Conservation (phyloP, 2,329 filamentous ascomycete genomes). For the Ophiostoma populinum region DNA sequence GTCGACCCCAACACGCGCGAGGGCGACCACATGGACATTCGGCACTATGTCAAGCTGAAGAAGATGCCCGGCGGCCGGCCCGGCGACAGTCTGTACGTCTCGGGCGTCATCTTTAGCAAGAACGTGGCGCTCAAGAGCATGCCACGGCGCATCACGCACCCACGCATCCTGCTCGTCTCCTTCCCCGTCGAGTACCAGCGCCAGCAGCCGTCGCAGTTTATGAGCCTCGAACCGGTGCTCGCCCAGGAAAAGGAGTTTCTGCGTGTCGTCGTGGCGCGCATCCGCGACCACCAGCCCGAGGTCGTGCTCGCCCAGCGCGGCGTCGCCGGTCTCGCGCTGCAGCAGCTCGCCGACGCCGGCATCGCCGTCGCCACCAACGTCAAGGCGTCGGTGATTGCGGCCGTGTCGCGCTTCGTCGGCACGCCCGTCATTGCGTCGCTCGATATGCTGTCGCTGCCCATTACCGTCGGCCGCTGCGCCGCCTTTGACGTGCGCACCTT, state of each 20-base stretch:
- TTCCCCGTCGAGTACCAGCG: conserved; percentile 94
- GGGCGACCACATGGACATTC: conserved; percentile 91
- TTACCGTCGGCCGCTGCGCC: conserved; percentile 62
- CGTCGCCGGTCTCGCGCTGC: conserved; percentile 77
- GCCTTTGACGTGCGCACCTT: conserved; percentile 95
- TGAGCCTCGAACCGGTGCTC: conserved; percentile 94
- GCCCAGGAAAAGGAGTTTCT: conserved; percentile 92
- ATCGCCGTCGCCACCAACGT: conserved; percentile 95
- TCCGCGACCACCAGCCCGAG: conserved; percentile 69
- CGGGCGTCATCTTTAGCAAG: conserved; percentile 92
- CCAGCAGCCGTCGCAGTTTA: conserved; percentile 77
- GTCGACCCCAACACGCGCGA: conserved; percentile 81
- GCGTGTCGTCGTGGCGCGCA: conserved; percentile 77
- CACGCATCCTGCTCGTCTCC: conserved; percentile 79
- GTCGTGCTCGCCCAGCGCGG: conserved; percentile 84
- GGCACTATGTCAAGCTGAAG: conserved; percentile 94
- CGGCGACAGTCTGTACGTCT: conserved; percentile 88
- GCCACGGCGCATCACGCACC: conserved; percentile 68
- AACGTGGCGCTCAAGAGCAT: conserved; percentile 94
- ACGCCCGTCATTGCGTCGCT: conserved; percentile 88
- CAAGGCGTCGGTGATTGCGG: conserved; percentile 87
- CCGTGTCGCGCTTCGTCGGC: conserved; percentile 80
- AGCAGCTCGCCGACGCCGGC: conserved; percentile 72
- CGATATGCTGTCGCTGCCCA: conserved; percentile 70
- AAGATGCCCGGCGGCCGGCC: conserved; percentile 84